A percentile compares a stretch with the other conserved stretches of the same genome.
These are phyloP conservation scores for Stereum hirsutum DNA, from an alignment of 1,284 basidiomycete species.

Conservation along the genomic window DNA sequence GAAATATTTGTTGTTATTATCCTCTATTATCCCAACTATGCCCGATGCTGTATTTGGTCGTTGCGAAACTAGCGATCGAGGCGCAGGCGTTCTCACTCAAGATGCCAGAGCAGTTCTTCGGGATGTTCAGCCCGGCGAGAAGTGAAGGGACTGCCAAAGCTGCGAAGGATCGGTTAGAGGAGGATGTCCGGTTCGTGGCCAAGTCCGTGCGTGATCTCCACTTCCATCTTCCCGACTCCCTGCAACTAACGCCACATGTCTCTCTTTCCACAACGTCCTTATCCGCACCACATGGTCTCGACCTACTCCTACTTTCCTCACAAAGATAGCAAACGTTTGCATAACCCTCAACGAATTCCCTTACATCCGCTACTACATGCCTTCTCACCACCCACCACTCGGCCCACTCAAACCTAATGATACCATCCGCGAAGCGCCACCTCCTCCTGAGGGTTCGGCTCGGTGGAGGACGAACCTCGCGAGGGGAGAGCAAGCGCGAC, in stretches of 20 bases:
- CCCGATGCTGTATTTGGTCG: no score
- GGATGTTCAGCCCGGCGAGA: constrained; percentile 76
- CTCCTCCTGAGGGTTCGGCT: constrained; percentile 49
- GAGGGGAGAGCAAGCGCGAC: constrained; percentile 53
- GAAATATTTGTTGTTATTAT: no score
- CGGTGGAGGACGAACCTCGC: constrained; percentile 72
- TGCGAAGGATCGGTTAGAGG: constrained; percentile 63
- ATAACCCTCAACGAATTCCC: constrained; percentile 92
- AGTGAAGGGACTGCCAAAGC: constrained; percentile 52
- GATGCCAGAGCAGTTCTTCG: constrained; percentile 75
- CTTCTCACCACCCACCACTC: constrained; percentile 75
- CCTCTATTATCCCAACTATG: no score
- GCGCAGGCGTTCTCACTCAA: constrained; percentile 76
- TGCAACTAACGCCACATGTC: no score
- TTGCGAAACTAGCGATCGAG: constrained; percentile 55
- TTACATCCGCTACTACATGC: constrained; percentile 89
- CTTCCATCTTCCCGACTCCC: no score
- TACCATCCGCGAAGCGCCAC: constrained; percentile 48
- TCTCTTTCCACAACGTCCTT: constrained; percentile 2
- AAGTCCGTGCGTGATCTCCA: constrained; percentile 56
- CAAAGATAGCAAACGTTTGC: constrained; percentile 83
- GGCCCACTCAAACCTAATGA: constrained; percentile 72
- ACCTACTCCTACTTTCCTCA: neutral
- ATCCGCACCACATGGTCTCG: constrained; percentile 5
- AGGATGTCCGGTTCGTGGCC: constrained; percentile 72